Conservation (phyloP, 345 rosid species). For the Limnanthes douglasii region DNA sequence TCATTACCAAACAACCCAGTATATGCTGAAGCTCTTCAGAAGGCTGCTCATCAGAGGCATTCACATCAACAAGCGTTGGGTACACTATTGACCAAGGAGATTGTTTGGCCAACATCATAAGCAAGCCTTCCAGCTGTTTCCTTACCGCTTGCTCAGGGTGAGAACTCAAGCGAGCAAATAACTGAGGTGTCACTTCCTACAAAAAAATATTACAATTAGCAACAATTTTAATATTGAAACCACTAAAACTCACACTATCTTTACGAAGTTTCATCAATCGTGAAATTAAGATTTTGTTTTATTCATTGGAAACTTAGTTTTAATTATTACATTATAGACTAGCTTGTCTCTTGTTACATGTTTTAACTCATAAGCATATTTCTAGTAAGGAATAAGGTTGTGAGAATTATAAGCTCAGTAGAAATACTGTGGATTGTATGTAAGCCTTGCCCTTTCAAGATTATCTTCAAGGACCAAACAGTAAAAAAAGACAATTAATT, state of each 20-base stretch:
- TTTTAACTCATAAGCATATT: no score
- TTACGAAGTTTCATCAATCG: no score
- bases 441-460: not conserved
- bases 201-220: conserved; percentile 9
- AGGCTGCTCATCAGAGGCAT: conserved; percentile 50
- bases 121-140: conserved; percentile 63
- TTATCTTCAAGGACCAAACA: conserved; percentile 1
- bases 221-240: no score
- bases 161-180: conserved; percentile 83
- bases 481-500: conserved; percentile 6
- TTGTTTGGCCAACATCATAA: conserved; percentile 65
- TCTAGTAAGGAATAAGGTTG: no score
- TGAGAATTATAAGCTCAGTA: no score
- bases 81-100: conserved; percentile 87
- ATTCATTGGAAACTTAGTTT: no score
- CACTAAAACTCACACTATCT: no score
- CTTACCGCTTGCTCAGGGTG: conserved; percentile 78
- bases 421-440: no score
- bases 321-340: no score
- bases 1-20: conserved; percentile 62
- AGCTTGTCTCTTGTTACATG: no score
- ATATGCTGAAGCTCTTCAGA: conserved; percentile 78
- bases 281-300: no score
- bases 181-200: conserved; percentile 79
- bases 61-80: conserved; percentile 75